Conservation (phyloP, 352 stramenopile species). For the Hyaloperonospora arabidopsidis region DNA sequence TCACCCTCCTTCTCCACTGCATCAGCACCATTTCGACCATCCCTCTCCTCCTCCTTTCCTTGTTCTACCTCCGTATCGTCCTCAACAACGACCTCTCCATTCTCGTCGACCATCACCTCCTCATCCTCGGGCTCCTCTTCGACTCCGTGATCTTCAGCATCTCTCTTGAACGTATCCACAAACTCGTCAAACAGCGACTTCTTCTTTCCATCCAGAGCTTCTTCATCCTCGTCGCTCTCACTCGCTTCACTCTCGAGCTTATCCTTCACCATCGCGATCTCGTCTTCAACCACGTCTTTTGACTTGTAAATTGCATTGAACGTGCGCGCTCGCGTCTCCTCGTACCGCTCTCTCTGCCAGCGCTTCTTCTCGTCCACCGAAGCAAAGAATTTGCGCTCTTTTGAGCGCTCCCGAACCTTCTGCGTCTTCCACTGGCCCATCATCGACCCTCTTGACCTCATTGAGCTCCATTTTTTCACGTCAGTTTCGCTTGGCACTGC, state of each 20-base stretch:
- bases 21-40: slow-evolving; percentile 18
- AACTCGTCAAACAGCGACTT: slow-evolving; percentile 61
- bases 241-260: slow-evolving; percentile 7
- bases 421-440: slow-evolving; percentile 69
- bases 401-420: slow-evolving; percentile 37
- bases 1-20: slow-evolving; percentile 20
- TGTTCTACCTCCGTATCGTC: slow-evolving; percentile 22
- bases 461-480: slow-evolving; percentile 8
- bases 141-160: slow-evolving; percentile 25
- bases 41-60: slow-evolving; percentile 27
- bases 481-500: slow-evolving; percentile 7
- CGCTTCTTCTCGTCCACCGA: slow-evolving; percentile 46
- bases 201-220: background rate
- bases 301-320: slow-evolving; percentile 38
- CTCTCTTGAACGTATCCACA: slow-evolving; percentile 52
- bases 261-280: slow-evolving; percentile 4
- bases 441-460: slow-evolving; percentile 40
- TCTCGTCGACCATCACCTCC: slow-evolving; percentile 41
- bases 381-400: slow-evolving; percentile 39
- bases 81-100: slow-evolving; percentile 34
- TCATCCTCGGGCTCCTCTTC: slow-evolving; percentile 35
- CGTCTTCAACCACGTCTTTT: slow-evolving; percentile 14
- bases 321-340: slow-evolving; percentile 24
- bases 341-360: slow-evolving; percentile 35
- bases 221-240: slow-evolving; percentile 2